Conservation (phyloP, 78 protist species). For the Diacronema lutheri region DNA sequence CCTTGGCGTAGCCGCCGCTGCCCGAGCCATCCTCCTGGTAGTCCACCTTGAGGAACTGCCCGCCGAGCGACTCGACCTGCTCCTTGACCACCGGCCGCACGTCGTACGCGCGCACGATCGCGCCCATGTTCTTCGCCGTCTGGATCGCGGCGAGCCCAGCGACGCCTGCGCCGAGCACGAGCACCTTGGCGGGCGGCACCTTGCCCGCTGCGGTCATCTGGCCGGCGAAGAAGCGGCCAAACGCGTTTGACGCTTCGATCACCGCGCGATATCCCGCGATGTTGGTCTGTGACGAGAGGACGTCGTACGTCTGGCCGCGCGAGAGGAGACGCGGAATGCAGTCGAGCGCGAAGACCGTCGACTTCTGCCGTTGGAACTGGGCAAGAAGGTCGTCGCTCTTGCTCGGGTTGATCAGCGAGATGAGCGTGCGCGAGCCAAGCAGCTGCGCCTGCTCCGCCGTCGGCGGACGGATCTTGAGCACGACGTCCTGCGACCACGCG, state of each 20-base stretch:
- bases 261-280: conserved; percentile 96
- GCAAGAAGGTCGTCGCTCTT: not conserved
- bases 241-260: conserved; percentile 79
- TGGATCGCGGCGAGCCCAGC: conserved; percentile 96
- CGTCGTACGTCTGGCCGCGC: conserved; percentile 91
- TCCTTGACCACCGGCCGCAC: conserved; percentile 91
- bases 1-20: conserved; percentile 94
- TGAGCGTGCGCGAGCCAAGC: not conserved
- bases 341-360: conserved; percentile 87
- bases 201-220: conserved; percentile 97
- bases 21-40: conserved; percentile 15
- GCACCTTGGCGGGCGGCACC: conserved; percentile 91
- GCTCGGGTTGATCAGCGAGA: not conserved
- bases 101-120: conserved; percentile 95
- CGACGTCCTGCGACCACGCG: not conserved
- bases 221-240: conserved; percentile 86
- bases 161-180: conserved; percentile 96
- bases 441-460: conserved; percentile 8
- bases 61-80: conserved; percentile 95
- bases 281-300: conserved; percentile 92
- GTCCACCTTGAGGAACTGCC: conserved; percentile 87
- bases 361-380: conserved; percentile 1
- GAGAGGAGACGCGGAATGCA: conserved; percentile 79
- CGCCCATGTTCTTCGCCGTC: conserved; percentile 82
- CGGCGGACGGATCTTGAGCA: not conserved